Conservation (phyloP, 306 rosid genomes). For the Pachyrhizus erosus region DNA sequence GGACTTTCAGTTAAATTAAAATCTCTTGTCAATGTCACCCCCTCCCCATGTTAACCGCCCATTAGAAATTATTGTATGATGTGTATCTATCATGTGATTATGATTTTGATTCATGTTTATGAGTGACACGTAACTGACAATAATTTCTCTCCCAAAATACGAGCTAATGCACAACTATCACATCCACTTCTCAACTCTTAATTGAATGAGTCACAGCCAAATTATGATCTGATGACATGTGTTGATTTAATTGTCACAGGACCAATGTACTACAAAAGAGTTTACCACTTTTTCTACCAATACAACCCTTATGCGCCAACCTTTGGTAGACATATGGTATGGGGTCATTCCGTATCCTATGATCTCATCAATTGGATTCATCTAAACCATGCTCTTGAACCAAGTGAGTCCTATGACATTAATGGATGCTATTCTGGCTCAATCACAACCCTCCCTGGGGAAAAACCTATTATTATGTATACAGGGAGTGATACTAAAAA, state of each 20-base stretch:
- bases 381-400: slow-evolving; percentile 9
- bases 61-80: not conserved
- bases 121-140: not conserved
- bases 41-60: not conserved
- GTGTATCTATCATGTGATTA: too few relatives aligned
- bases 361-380: slow-evolving; percentile 27
- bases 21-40: not conserved
- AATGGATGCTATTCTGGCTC: slow-evolving; percentile 11
- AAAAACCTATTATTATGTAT: not conserved
- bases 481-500: slow-evolving; percentile 6
- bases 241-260: not conserved
- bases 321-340: not conserved
- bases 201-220: not conserved
- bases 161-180: not conserved
- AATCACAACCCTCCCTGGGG: not conserved
- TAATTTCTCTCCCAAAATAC: not conserved
- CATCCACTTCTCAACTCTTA: not conserved
- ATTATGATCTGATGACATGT: not conserved
- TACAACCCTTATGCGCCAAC: slow-evolving; percentile 55
- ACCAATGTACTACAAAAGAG: slow-evolving; percentile 60
- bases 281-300: slow-evolving; percentile 69
- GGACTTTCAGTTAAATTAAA: not conserved
- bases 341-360: slow-evolving; percentile 12
- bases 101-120: not conserved
- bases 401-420: slow-evolving; percentile 14